A percentile compares a stretch with the other conserved stretches of the same genome.
Conservation (phyloP, 2,329 filamentous ascomycete genomes). For the Esteya vermicola region DNA sequence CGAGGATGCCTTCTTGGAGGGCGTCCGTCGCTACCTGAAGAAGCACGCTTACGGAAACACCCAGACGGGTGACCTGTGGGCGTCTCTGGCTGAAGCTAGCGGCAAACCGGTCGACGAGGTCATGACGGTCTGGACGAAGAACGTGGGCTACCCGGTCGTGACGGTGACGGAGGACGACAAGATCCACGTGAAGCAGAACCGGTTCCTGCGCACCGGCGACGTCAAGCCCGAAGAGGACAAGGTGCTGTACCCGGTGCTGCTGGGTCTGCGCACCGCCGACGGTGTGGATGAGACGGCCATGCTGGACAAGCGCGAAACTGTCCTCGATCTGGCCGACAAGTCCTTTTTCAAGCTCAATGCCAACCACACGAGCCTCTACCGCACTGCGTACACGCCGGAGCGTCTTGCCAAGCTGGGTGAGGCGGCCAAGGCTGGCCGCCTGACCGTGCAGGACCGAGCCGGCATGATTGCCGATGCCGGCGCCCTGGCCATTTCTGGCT, state of each 20-base stretch:
- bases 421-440: conserved; percentile 65
- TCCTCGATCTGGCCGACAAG: conserved; percentile 61
- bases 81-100: conserved; percentile 72
- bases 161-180: conserved; percentile 64
- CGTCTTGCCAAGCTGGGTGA: conserved; percentile 77
- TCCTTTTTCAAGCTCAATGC: conserved; percentile 97
- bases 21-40: conserved; percentile 80
- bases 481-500: conserved; percentile 76
- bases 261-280: conserved; percentile 72
- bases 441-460: conserved; percentile 80
- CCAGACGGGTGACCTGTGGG: conserved; percentile 80
- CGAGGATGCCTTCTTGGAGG: conserved; percentile 85
- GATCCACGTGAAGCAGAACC: conserved; percentile 85
- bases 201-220: conserved; percentile 83
- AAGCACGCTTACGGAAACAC: conserved; percentile 97
- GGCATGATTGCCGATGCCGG: conserved; percentile 93
- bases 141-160: conserved; percentile 85
- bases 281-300: conserved; percentile 67
- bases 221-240: conserved; percentile 87
- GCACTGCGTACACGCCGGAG: conserved; percentile 74
- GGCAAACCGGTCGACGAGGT: conserved; percentile 82
- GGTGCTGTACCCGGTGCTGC: conserved; percentile 77
- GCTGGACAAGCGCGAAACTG: conserved; percentile 53
- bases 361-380: conserved; percentile 84
- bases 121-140: conserved; percentile 95